phyloP scores from a whole-genome alignment of 192 early-diverging fungal species.

The Gonapodya sp. region DNA sequence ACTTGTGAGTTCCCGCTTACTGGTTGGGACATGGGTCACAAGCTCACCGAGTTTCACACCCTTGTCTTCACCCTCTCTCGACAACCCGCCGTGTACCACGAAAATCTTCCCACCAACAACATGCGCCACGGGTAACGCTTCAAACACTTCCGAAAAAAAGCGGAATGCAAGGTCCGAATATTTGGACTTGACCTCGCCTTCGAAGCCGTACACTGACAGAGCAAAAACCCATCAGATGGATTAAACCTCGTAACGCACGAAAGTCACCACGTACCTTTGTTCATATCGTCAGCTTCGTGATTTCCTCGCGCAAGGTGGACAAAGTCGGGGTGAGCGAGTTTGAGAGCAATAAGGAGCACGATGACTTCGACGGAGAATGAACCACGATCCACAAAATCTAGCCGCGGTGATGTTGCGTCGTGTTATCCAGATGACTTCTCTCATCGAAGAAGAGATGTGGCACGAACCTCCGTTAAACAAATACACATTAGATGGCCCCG shows the following conservation, averaged over 20 bases:
- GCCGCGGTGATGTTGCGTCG: neutral
- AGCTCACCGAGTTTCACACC: constrained; percentile 78
- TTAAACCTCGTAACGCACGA: neutral
- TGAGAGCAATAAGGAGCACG: constrained; percentile 81
- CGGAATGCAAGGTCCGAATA: constrained; percentile 86
- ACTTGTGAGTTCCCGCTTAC: neutral
- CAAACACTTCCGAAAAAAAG: constrained; percentile 90
- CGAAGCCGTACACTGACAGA: constrained; percentile 80
- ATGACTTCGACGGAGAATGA: constrained; percentile 97
- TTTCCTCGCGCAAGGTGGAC: constrained; percentile 90
- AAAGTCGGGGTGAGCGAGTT: constrained; percentile 74
- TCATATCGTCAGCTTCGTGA: constrained; percentile 98
- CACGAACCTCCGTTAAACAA: constrained; percentile 82
- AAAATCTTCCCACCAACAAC: constrained; percentile 86
- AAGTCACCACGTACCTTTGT: constrained; percentile 41
- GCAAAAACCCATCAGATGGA: neutral
- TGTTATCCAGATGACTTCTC: neutral
- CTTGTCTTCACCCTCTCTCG: constrained; percentile 65
- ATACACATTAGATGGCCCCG: constrained; percentile 71
- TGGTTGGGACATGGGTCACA: no score
- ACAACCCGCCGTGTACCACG: constrained; percentile 94
- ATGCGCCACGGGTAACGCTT: constrained; percentile 85
- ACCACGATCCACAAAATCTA: constrained; percentile 94
- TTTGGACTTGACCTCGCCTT: constrained; percentile 95
- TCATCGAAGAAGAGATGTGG: neutral